Base-by-base conservation (phyloP, 2,329 filamentous ascomycete genomes). In the Clarireedia hainanense region DNA sequence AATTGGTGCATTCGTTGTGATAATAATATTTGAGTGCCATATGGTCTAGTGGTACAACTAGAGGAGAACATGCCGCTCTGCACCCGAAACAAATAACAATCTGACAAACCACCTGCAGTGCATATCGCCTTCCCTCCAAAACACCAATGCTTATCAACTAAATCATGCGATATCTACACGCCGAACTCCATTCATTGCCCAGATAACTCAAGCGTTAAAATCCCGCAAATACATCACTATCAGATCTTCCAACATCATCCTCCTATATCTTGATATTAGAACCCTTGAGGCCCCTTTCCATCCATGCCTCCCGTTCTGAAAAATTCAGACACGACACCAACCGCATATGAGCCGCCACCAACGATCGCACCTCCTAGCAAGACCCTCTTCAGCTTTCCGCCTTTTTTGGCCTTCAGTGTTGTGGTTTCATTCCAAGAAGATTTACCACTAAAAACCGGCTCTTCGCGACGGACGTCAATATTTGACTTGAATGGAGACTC, bases 311-410 rank as follows among this genome's bases (percentile, higher is more conserved):
- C 75, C 0, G 74, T 80, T 45, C 71, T 74, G 56, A 83, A 76
- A 54, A 78, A 80, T 61, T 86, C 83, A 1, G 73, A 73, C n/a
- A 82, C 71, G 14, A 83, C 75, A 7, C 83, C 81, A 20, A 81
- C 70, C 1, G 76, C 77, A 63, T 86, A 88, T 1, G 77, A 77
- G 2, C 78, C 69, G 1, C 76, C 81, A 1, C 75, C 80, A 1
- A 81, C 71, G 69, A 76, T 81, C 0, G 73, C 73, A 2, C 80
- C 80, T 0, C 80, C 80, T 0, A 83, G 20, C 6, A 55, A n/a
- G 6, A 81, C 62, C 59, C 77, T 78, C 64, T 76, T 79, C 0
- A 71, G 73, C 1, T 76, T 57, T 23, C 71, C 66, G 57, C 69
- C 71, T 64, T 70, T 74, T 67, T 71, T 75, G 17, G 50, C 57